phyloP scores from a whole-genome alignment of 164 flowering plant species.

The Magnolia kwangsiensis region DNA sequence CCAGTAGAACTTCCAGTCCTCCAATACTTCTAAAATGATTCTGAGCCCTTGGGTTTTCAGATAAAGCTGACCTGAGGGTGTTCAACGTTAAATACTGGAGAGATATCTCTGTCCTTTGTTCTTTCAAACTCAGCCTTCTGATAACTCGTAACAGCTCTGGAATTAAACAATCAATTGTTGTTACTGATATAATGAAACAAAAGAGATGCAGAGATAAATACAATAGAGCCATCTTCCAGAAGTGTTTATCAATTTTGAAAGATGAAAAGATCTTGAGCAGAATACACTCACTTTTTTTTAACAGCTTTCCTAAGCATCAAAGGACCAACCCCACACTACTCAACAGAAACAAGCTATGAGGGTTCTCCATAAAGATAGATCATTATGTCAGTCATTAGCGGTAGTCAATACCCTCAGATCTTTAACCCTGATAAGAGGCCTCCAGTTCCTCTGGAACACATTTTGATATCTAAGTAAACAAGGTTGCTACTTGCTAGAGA shows the following conservation, averaged over 20 bases:
- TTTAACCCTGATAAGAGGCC: no score
- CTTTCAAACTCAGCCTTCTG: slow-evolving; percentile 79
- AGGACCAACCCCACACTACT: not conserved
- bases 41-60: slow-evolving; percentile 82
- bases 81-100: slow-evolving; percentile 70
- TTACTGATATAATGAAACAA: not conserved
- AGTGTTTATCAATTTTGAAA: not conserved
- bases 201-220: not conserved
- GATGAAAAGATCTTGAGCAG: slow-evolving; percentile 1
- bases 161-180: slow-evolving; percentile 13
- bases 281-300: not conserved
- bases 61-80: slow-evolving; percentile 61
- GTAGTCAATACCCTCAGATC: no score
- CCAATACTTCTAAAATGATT: slow-evolving; percentile 98
- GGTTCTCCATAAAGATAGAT: no score
- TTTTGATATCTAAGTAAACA: no score
- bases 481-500: no score
- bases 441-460: no score
- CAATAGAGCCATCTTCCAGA: not conserved
- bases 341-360: no score
- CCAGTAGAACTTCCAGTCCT: slow-evolving; percentile 94
- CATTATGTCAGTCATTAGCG: no score
- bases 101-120: slow-evolving; percentile 55
- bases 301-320: not conserved
- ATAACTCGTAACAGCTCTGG: slow-evolving; percentile 81